Base-by-base conservation (phyloP, 2,329 filamentous ascomycete species). In the Rhynchosporium agropyri region DNA sequence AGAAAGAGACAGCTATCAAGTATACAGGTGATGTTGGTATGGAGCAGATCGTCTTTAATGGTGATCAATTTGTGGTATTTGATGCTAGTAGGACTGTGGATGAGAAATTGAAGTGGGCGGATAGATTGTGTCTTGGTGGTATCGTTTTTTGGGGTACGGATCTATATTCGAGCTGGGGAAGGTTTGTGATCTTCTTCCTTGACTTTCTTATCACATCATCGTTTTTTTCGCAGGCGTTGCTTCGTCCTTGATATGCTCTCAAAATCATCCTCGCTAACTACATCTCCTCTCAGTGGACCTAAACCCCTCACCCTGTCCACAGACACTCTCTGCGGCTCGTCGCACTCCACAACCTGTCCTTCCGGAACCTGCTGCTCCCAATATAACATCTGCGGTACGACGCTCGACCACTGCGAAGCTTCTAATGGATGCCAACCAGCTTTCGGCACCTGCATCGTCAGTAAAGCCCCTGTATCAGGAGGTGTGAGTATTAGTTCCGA, bases 51-150 rank as follows among this genome's bases (percentile, higher is more conserved):
- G 77, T 69, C 20, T 20, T 20, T 60, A 72, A 74, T 58, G 66
- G 62, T 1, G 67, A 78, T 61, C 75, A 81, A 64, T 81, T 77
- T 79, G 74, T 80, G 1, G 73, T 71, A 2, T 80, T 71, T 46
- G 78, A 80, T 65, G 76, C 79, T 60, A 56, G 63, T 1, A 71
- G 74, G 0, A 79, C 78, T 0, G 69, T 78, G 15, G 66, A 71
- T 40, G 36, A 68, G 42, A 78, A 79, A 65, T 65, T 53, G 13
- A 57, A 42, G 1, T 75, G 64, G 60, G 70, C 70, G 9, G 65
- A 72, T 40, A 26, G 64, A 9, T 63, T 68, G 31, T 76, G 74
- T 59, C 46, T 76, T 4, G 70, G 71, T 13, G 74, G 74, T 1
- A 68, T 68, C 6, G 67, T 70, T 51, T 60, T 69, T 9, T 75